Conservation (phyloP, 2,329 filamentous ascomycete species). For the Neurospora sp. region DNA sequence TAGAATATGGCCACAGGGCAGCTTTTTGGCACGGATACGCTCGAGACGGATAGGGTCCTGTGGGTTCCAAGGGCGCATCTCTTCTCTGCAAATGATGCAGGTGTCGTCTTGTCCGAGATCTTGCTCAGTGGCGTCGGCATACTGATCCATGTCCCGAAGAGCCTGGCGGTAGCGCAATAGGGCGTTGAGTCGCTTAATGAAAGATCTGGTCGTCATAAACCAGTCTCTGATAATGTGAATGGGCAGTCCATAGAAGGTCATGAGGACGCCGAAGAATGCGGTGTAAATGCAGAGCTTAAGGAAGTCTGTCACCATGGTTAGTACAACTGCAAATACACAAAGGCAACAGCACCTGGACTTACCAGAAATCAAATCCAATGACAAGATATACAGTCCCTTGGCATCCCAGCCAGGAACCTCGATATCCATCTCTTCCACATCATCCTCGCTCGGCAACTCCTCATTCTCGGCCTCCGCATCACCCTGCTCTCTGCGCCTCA, state of each 20-base stretch:
- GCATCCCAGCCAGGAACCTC: constrained; percentile 95
- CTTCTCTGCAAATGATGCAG: constrained; percentile 95
- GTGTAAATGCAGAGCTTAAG: constrained; percentile 84
- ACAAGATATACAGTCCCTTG: constrained; percentile 88
- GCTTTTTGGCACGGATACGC: constrained; percentile 81
- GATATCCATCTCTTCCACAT: constrained; percentile 83
- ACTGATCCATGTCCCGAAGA: constrained; percentile 88
- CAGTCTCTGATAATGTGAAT: constrained; percentile 96
- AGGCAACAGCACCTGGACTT: constrained; percentile 23
- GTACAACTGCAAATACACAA: constrained; percentile 1
- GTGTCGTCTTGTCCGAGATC: constrained; percentile 82
- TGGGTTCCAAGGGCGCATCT: constrained; percentile 75
- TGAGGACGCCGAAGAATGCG: constrained; percentile 85
- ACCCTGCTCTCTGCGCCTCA: constrained; percentile 37
- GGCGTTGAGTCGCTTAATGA: constrained; percentile 80
- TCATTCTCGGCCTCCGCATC: constrained; percentile 37
- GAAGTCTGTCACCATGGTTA: constrained; percentile 51
- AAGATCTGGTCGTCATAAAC: constrained; percentile 87
- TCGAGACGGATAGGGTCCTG: constrained; percentile 64
- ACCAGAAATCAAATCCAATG: constrained; percentile 76
- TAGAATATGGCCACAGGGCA: constrained; percentile 91
- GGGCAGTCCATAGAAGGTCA: constrained; percentile 88
- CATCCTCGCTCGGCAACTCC: constrained; percentile 49
- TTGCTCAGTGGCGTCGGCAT: constrained; percentile 81
- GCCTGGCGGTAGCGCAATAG: constrained; percentile 85